Evolutionary conservation across 305 asterid species (phyloP).

Genomic region (Plantago rigida): DNA sequence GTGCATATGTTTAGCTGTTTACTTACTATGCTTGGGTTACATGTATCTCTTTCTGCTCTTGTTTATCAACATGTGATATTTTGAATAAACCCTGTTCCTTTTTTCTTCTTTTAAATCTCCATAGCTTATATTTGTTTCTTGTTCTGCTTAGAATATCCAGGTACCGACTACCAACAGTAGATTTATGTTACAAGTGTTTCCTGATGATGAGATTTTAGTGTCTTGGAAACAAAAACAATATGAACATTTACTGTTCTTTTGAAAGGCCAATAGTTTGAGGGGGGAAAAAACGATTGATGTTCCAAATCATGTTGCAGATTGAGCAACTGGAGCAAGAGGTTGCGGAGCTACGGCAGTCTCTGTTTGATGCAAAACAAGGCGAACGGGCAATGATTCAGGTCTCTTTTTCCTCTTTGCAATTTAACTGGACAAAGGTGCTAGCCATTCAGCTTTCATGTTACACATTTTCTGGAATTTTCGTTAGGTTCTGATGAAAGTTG

Average conservation of each 20-base stretch:
- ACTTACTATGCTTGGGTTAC: too few species aligned
- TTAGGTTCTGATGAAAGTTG: conserved; percentile 81
- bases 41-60: neutral
- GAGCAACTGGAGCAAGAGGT: conserved; percentile 78
- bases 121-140: too few species aligned
- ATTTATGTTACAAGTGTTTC: too few species aligned
- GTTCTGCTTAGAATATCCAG: too few species aligned
- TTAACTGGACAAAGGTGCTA: conserved; percentile 10
- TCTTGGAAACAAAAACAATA: too few species aligned
- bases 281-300: conserved; percentile 14
- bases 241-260: too few species aligned
- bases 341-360: conserved; percentile 52
- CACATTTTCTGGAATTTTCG: conserved; percentile 23
- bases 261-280: neutral
- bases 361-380: conserved; percentile 57
- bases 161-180: too few species aligned
- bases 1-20: too few species aligned
- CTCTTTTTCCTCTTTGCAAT: conserved; percentile 21
- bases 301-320: conserved; percentile 39
- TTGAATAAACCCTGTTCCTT: neutral
- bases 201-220: too few species aligned
- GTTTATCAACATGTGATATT: neutral
- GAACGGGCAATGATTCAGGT: conserved; percentile 88
- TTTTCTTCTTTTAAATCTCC: neutral
- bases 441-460: conserved; percentile 18